phyloP scores from a whole-genome alignment of 2,329 filamentous ascomycete genomes.

The Thelonectria blattea region DNA sequence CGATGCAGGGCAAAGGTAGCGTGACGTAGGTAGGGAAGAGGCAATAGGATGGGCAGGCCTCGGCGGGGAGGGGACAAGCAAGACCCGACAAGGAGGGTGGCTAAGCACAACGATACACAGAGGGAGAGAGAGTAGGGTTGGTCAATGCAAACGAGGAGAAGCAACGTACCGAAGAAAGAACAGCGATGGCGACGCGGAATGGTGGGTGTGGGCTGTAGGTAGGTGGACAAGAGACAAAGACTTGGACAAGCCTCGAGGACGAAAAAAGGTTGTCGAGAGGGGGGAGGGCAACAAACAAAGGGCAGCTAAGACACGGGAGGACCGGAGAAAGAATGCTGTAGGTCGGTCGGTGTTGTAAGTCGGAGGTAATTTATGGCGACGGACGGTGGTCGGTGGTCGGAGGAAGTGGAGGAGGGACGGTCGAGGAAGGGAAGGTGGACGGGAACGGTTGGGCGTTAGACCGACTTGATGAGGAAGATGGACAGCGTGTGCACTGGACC shows the following conservation, averaged over 20 bases:
- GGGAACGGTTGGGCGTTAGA: too few relatives aligned
- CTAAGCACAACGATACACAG: slow-evolving; percentile 17
- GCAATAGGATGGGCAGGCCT: not conserved
- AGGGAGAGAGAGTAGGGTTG: not conserved
- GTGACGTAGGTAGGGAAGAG: slow-evolving; percentile 30
- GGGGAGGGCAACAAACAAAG: not conserved
- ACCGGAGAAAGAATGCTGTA: slow-evolving; percentile 17
- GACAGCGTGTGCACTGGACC: too few relatives aligned
- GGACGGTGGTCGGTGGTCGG: not conserved
- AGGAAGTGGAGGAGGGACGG: not conserved
- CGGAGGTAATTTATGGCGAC: slow-evolving; percentile 11
- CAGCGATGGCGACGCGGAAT: not conserved
- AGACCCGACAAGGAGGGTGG: slow-evolving; percentile 8
- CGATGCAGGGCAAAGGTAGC: slow-evolving; percentile 21
- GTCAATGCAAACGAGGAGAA: slow-evolving; percentile 1
- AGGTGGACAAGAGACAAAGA: not conserved
- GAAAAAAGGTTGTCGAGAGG: not conserved
- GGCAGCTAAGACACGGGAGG: slow-evolving; percentile 19
- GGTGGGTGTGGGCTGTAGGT: slow-evolving; percentile 4
- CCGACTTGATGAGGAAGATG: too few relatives aligned
- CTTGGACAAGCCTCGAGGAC: not conserved
- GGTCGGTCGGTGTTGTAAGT: slow-evolving; percentile 23
- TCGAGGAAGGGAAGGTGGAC: not conserved
- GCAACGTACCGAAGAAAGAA: slow-evolving; percentile 3
- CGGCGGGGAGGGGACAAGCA: slow-evolving; percentile 23